Evolutionary conservation across 495 filamentous ascomycete species (phyloP), one percentile per base, ranked within the genome.

Genomic region (Schizothecium vesticola): DNA sequence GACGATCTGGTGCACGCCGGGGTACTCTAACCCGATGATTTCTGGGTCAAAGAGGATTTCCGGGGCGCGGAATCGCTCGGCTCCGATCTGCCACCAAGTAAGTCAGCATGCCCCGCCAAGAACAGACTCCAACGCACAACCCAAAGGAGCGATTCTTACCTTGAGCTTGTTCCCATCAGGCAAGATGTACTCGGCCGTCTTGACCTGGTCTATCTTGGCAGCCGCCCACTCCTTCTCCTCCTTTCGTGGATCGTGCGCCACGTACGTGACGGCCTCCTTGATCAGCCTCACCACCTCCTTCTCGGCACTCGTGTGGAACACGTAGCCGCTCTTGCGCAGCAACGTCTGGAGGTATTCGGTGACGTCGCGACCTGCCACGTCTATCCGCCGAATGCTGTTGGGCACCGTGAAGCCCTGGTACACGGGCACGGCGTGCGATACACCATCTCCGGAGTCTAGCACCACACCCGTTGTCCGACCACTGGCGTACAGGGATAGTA

Each of bases 21-120:
- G 93, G 78, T 97, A 99, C 81, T 99, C 95, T 61, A 97, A 89
- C 9, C 95, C 95, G 71, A 98, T 97, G 67, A 98, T 87, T 74
- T 97, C 96, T 12, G 95, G 95, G 73, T 98, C 92, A 82, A 99
- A 99, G 22, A 99, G 88, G 71, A 98, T 97, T 79, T 99, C 95
- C 16, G 95, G 93, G 19, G 95, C 95, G 67, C 94, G 88, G 86
- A 97, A 98, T 11, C 95, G 89, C 80, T 98, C 95, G 69, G 91
- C 83, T 67, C 93, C 94, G 75, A 95, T 86, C 90, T 94, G 67
- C 31, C 31, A 51, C 60, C 59, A n/a, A 28, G 24, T 22, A 31
- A 23, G 68, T 69, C 43, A 78, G 70, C 31, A 56, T 23, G 21
- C 23, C 22, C 6, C 25, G 16, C 7, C 29, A n/a, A 3, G 0